Evolutionary conservation across 768 basidiomycete genomes (phyloP).

Genomic region (Termitomyces sp.): DNA sequence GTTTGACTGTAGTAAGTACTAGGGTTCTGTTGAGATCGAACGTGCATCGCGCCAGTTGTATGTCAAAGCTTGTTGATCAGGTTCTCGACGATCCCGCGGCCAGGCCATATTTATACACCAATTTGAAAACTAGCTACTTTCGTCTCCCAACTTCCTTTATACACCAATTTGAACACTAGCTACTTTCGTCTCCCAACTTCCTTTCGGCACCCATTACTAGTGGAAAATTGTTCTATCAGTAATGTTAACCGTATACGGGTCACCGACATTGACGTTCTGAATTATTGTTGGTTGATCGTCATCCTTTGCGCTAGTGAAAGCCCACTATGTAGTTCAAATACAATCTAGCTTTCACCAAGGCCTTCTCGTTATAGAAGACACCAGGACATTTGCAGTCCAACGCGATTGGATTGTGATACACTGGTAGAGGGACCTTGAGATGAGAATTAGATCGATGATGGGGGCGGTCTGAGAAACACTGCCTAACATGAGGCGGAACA

Average conservation of each 20-base stretch:
- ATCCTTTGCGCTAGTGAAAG: conserved; percentile 21
- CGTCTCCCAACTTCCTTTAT: conserved; percentile 44
- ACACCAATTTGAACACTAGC: conserved; percentile 17
- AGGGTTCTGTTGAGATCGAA: no score
- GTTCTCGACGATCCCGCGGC: conserved; percentile 13
- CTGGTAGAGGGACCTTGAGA: no score
- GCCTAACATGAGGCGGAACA: no score
- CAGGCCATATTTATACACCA: conserved; percentile 32
- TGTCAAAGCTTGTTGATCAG: conserved; percentile 19
- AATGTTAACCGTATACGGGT: conserved; percentile 34
- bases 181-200: conserved; percentile 39
- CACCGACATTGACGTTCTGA: conserved; percentile 39
- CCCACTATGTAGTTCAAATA: conserved; percentile 24
- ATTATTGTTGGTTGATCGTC: conserved; percentile 30
- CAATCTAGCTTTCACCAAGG: conserved; percentile 38
- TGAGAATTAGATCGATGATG: no score
- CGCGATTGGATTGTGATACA: no score
- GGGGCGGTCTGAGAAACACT: no score
- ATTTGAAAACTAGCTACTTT: conserved; percentile 39
- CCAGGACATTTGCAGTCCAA: no score
- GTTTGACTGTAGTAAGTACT: no score
- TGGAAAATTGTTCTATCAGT: conserved; percentile 33
- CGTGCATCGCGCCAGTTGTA: conserved; percentile 10
- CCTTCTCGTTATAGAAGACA: conserved; percentile 21
- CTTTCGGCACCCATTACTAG: conserved; percentile 33